Conservation (phyloP, 371 early-diverging fungal species). For the Sporodiniella umbellata region DNA sequence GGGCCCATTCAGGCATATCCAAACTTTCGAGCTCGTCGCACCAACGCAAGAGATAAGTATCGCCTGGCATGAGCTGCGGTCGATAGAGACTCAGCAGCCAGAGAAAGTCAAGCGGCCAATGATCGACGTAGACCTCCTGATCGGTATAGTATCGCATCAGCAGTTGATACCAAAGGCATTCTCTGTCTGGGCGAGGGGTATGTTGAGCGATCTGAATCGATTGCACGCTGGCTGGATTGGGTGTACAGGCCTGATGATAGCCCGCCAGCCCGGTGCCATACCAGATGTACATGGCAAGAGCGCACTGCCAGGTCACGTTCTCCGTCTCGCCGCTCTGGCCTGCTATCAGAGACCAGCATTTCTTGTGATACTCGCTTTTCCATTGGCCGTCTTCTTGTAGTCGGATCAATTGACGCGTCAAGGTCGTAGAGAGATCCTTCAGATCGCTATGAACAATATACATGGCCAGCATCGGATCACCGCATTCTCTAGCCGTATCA, state of each 20-base stretch:
- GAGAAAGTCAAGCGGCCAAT: constrained; percentile 17
- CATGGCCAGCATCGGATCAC: constrained; percentile 6
- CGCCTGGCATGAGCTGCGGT: not conserved
- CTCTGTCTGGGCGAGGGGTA: constrained; percentile 6
- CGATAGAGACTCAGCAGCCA: constrained; percentile 13
- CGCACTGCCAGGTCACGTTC: constrained; percentile 13
- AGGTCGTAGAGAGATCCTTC: not conserved
- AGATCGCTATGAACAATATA: constrained; percentile 9
- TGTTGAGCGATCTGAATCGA: not conserved
- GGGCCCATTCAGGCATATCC: constrained; percentile 11
- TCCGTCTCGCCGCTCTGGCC: constrained; percentile 13
- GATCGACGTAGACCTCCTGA: not conserved
- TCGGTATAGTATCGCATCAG: constrained; percentile 8
- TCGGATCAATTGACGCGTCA: not conserved
- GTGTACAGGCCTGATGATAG: too few relatives aligned
- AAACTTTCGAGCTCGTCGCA: constrained; percentile 9
- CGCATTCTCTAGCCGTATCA: constrained; percentile 1
- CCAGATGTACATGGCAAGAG: constrained; percentile 17
- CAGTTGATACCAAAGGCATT: constrained; percentile 21
- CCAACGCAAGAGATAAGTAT: constrained; percentile 1
- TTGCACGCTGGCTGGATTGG: too few relatives aligned
- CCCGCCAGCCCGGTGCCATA: too few relatives aligned
- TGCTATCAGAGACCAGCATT: constrained; percentile 10
- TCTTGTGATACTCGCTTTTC: constrained; percentile 1
- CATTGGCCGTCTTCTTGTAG: not conserved